Evolutionary conservation across 768 basidiomycete genomes (phyloP), one percentile per base, ranked within the genome.

Genomic region (Gloeophyllum trabeum): DNA sequence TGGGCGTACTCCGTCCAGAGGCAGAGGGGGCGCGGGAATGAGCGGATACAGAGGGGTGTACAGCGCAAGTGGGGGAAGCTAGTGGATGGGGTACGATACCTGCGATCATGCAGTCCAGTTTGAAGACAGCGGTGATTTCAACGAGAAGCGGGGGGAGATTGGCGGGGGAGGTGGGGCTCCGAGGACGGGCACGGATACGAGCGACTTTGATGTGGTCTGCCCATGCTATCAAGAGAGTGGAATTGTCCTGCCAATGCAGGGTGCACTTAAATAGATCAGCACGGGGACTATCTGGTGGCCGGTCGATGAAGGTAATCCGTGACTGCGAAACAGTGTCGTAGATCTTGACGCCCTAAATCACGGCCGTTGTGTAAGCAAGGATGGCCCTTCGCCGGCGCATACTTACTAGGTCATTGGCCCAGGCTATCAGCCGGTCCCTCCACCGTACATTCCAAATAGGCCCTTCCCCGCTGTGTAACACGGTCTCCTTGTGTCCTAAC

Each of bases 261-360:
- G 76, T 83, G 55, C 88, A 94, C 53, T 91, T 93, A 75, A 93
- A 97, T 5, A 97, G 70, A 54, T 99, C 96, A 0, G 92, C 85
- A 30, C 96, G 76, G 2, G 94, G 96, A 45, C 87, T 81, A 47
- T 86, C 77, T 0, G 72, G 54, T 12, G 83, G 80, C 26, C 92
- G 72, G 58, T 93, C 87, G 41, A 97, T 91, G 56, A 75, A 89
- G 0, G 81, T 81, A 38, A 98, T 81, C 5, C 84, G 78, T 16
- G 76, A 76, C 49, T 81, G 77, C 0, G 83, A 83, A 3, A 65
- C 63, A 0, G 78, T 81, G 57, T 97, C 93, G 56, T 93, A 94
- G 37, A 99, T 82, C 56, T 91, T 94, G 42, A 97, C 85, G 12
- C 94, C 94, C 87, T 91, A 51, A 22, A 24, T 10, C 37, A 10